Evolutionary conservation across 108 stramenopile species (phyloP), one percentile per base, ranked within the genome.

Genomic region (Cyclotella baltica): DNA sequence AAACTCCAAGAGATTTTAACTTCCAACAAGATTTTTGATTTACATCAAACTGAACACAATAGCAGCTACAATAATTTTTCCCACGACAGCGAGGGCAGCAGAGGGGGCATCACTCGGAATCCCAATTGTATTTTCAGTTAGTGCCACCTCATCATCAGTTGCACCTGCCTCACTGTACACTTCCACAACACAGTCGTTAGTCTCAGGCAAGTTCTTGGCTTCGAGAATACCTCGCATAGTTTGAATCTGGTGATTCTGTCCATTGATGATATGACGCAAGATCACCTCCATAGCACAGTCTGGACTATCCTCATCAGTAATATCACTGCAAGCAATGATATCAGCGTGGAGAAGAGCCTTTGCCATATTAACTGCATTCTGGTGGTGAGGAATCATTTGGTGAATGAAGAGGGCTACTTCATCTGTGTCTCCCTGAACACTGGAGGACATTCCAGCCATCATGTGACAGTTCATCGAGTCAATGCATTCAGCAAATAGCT

Each of bases 301-400:
- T 72, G 48, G 23, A 1, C 20, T 57, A 43, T 69, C 78, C 28
- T 85, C 87, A 31, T 84, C 77, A n/a, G 71, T 62, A 57, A 83
- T 51, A 59, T 86, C 88, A 61, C 76, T 78, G 48, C 89, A 90
- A 11, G 71, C 40, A 3, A 88, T 29, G 15, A 70, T 80, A 29
- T 69, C 77, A 5, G 72, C 72, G 16, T 88, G 86, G 11, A 95
- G 69, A 29, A 96, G 71, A 10, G 87, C 73, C 77, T 94, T 96
- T 16, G 95, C 95, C 96, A 97, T 97, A 76, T 96, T 97, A 20
- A 95, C 89, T 29, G 95, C 96, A 66, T 97, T 97, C 67, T 94
- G 86, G 69, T 96, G 93, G 73, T 96, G 96, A 28, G 96, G 94
- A 62, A 97, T 97, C 95, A 96, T 97, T 83, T 96, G 93, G 82